A percentile compares a stretch with the other conserved stretches of the same genome.
Evolutionary conservation across 2,329 filamentous ascomycete species (phyloP).

Genomic region (Monosporascus ibericus): DNA sequence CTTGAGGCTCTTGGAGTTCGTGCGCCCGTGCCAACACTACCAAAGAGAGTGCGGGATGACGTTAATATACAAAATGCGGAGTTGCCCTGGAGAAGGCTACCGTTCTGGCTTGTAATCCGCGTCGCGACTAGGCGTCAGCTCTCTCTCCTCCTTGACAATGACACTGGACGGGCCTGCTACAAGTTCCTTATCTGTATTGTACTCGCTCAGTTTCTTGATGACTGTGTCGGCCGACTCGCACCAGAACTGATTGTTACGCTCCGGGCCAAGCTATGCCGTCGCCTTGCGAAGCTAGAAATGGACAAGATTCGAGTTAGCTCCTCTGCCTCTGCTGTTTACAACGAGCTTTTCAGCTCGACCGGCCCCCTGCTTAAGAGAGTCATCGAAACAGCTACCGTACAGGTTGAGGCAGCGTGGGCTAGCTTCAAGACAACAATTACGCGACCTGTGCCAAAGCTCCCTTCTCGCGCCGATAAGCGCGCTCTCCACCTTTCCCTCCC

Average conservation of each 20-base stretch:
- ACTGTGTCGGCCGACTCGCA: conserved; percentile 21
- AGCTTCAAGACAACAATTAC: conserved; percentile 30
- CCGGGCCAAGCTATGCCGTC: conserved; percentile 48
- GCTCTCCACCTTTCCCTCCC: conserved; percentile 31
- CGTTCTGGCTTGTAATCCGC: conserved; percentile 57
- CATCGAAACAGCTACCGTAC: conserved; percentile 21
- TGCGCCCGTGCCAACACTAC: conserved; percentile 30
- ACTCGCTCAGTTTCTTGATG: conserved; percentile 39
- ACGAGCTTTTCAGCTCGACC: conserved; percentile 24
- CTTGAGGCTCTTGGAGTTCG: conserved; percentile 46
- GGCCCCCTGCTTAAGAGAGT: conserved; percentile 20
- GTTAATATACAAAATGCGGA: conserved; percentile 41
- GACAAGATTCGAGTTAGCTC: conserved; percentile 21
- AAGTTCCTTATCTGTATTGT: conserved; percentile 50
- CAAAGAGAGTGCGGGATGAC: conserved; percentile 59
- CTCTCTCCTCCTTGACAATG: conserved; percentile 29
- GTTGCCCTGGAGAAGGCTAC: conserved; percentile 55
- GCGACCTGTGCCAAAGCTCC: conserved; percentile 35
- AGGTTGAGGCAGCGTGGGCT: conserved; percentile 32
- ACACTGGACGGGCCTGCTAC: conserved; percentile 43
- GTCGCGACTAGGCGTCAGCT: conserved; percentile 51
- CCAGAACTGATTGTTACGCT: conserved; percentile 33
- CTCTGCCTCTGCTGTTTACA: neutral
- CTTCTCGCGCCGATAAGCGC: neutral
- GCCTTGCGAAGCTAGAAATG: conserved; percentile 51